These are phyloP conservation scores for Poa annua DNA, from an alignment of 176 grass and related monocot species.

Conservation along the genomic window DNA sequence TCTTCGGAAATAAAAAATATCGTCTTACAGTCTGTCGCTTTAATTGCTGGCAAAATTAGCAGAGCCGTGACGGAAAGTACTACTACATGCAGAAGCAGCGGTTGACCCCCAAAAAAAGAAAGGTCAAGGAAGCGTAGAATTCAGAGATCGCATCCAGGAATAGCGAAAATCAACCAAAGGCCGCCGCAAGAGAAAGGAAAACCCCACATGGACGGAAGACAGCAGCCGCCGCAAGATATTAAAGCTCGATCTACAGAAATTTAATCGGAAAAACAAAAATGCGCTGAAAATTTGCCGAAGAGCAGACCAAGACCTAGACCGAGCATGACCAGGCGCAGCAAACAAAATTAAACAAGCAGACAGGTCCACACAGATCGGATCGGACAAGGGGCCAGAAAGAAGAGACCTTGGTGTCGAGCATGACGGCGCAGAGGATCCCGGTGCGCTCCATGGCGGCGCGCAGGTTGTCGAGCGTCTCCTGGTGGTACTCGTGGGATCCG, in stretches of 20 bases:
- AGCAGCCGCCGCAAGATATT: neutral
- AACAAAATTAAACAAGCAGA: neutral
- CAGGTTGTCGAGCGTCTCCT: slow-evolving; percentile 92
- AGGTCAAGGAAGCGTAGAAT: neutral
- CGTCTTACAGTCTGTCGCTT: neutral
- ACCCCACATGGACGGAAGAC: neutral
- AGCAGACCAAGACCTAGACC: neutral
- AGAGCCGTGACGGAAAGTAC: neutral
- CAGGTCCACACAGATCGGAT: slow-evolving; percentile 3
- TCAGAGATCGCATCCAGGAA: slow-evolving; percentile 22
- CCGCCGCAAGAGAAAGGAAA: neutral
- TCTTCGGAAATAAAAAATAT: neutral
- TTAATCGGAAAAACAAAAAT: neutral
- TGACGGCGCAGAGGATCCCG: slow-evolving; percentile 93
- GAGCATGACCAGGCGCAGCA: neutral
- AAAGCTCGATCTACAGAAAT: neutral
- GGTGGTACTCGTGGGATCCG: slow-evolving; percentile 92
- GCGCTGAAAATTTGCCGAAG: neutral
- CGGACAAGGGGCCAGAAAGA: too few species aligned
- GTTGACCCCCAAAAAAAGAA: neutral
- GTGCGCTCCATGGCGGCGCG: slow-evolving; percentile 71
- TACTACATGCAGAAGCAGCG: slow-evolving; percentile 16
- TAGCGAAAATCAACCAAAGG: neutral
- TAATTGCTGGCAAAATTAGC: neutral
- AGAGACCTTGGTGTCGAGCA: slow-evolving; percentile 89